A percentile compares a stretch with the other conserved stretches of the same genome.
phyloP scores from a whole-genome alignment of 257 asterid genomes.

The Plantago major region DNA sequence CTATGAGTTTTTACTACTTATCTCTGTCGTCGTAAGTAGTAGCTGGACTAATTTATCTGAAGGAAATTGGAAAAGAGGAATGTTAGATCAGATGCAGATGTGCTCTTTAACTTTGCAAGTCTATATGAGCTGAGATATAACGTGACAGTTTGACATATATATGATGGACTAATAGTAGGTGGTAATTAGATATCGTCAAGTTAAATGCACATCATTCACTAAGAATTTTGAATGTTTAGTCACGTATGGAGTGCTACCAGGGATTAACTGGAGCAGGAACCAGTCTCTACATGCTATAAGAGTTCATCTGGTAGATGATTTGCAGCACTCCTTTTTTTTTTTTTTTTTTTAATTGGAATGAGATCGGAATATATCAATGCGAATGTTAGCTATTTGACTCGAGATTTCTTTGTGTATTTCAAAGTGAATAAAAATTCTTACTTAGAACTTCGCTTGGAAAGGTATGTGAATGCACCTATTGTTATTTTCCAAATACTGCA shows the following conservation, averaged over 20 bases:
- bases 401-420: conserved; percentile 13
- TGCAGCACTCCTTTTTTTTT: not conserved
- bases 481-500: too few species aligned
- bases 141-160: not conserved
- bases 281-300: not conserved
- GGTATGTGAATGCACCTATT: too few species aligned
- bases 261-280: not conserved
- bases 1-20: not conserved
- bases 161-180: too few species aligned
- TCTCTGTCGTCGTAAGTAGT: not conserved
- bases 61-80: not conserved
- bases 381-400: not conserved
- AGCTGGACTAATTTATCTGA: not conserved
- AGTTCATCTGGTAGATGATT: not conserved
- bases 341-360: not conserved
- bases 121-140: not conserved
- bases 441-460: too few species aligned
- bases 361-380: not conserved
- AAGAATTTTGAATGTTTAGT: not conserved
- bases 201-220: too few species aligned
- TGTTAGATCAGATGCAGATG: not conserved
- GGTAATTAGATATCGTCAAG: too few species aligned
- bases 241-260: not conserved
- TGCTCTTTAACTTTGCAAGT: not conserved
- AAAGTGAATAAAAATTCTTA: too few species aligned